phyloP scores from a whole-genome alignment of 2,329 filamentous ascomycete species.

The Aspergillus pseudoviridinutans region DNA sequence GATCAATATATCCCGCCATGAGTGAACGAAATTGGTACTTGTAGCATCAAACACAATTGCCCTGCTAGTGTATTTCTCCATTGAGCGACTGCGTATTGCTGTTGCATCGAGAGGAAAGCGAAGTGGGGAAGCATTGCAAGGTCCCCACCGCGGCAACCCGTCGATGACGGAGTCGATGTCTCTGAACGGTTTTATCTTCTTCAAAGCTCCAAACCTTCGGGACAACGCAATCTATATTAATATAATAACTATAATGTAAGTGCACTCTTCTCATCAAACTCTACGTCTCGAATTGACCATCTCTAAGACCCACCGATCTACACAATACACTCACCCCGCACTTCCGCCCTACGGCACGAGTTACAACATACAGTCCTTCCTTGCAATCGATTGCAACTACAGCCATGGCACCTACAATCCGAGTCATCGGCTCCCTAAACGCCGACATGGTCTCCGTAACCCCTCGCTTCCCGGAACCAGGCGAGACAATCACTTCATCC shows the following conservation, averaged over 20 bases:
- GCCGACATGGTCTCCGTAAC: constrained; percentile 89
- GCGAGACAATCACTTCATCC: constrained; percentile 80
- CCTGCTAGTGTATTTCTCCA: too few species aligned
- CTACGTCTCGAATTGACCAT: not conserved
- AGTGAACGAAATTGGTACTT: not conserved
- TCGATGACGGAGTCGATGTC: not conserved
- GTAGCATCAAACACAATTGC: not conserved
- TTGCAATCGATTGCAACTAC: not conserved
- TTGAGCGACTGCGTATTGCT: too few species aligned
- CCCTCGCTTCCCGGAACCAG: constrained; percentile 73
- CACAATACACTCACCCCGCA: not conserved
- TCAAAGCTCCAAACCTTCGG: not conserved
- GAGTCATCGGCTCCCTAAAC: constrained; percentile 88
- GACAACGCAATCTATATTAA: not conserved
- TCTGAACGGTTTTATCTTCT: not conserved
- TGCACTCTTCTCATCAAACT: not conserved
- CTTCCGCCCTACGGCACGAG: not conserved
- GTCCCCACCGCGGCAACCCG: not conserved
- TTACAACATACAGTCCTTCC: too few species aligned
- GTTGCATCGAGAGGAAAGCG: not conserved
- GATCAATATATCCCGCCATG: not conserved
- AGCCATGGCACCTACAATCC: constrained; percentile 55
- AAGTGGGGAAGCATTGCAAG: not conserved
- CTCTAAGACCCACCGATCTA: not conserved
- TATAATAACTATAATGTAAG: not conserved